phyloP scores from a whole-genome alignment of 805 yeast genomes.

The Zygoascus flipseniorum region DNA sequence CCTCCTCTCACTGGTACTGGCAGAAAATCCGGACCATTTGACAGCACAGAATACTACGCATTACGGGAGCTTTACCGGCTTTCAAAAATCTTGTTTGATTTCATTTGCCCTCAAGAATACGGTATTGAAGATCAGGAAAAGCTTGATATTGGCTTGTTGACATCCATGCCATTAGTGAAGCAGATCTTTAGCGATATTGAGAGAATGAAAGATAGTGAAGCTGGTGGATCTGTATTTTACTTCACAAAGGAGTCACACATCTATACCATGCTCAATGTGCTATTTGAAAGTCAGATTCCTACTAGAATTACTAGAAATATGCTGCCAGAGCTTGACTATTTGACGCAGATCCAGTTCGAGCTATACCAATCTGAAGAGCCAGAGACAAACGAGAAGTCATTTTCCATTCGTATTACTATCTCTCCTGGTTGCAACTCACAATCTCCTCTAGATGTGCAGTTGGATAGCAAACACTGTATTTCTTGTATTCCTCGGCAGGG shows the following conservation, averaged over 20 bases:
- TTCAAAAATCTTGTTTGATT: slow-evolving; percentile 90
- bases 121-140: slow-evolving; percentile 95
- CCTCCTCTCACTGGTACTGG: slow-evolving; percentile 22
- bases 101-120: slow-evolving; percentile 97
- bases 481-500: slow-evolving; percentile 90
- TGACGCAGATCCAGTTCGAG: slow-evolving; percentile 91
- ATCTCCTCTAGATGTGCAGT: slow-evolving; percentile 92
- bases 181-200: slow-evolving; percentile 77
- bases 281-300: slow-evolving; percentile 90
- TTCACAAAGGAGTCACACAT: slow-evolving; percentile 97
- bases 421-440: slow-evolving; percentile 98
- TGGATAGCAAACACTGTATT: slow-evolving; percentile 93
- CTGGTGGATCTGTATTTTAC: slow-evolving; percentile 79
- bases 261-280: slow-evolving; percentile 81
- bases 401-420: slow-evolving; percentile 81
- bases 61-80: slow-evolving; percentile 82
- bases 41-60: slow-evolving; percentile 68
- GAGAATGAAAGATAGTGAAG: slow-evolving; percentile 65
- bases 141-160: slow-evolving; percentile 87
- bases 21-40: slow-evolving; percentile 41
- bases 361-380: slow-evolving; percentile 71
- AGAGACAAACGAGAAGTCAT: slow-evolving; percentile 62
- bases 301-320: slow-evolving; percentile 93
- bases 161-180: slow-evolving; percentile 87
- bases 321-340: slow-evolving; percentile 89